Evolutionary conservation across 257 asterid genomes (phyloP), one percentile per base, ranked within the genome.

Genomic region (Solanum rostratum): DNA sequence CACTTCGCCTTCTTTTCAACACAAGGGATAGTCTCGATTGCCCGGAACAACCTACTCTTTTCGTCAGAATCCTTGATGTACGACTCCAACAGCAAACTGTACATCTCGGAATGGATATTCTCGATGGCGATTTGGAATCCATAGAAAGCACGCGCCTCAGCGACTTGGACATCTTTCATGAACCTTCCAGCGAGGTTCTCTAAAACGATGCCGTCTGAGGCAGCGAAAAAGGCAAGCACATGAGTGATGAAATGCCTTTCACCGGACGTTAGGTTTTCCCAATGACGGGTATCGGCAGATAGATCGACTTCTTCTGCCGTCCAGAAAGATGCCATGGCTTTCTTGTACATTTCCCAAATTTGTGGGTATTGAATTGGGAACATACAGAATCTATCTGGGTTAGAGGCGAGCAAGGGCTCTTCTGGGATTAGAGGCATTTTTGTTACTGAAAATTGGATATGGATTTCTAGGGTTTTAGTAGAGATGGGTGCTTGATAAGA

Each of bases 281-380:
- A 96, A 54, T 96, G 96, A 49, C 92, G 92, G 2, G 30, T 87
- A 82, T 96, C 99, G 54, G 89, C 89, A 1, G 99, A 93, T 10
- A 95, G 83, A 84, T 95, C 98, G 5, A 96, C 99, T 79, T 96
- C 99, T 89, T 96, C 99, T 19, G 95, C 99, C 7, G 99, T 96
- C 98, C 99, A 96, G 87, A 96, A 96, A 19, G 99, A 96, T 14
- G 99, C 99, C 68, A 90, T 93, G 65, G 99, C 98, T 50, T 96
- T 96, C 91, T 96, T 96, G 91, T 96, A 96, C 98, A 95, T 93
- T 68, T 96, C 99, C 99, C 99, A 96, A 55, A 96, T 91, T 78
- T 97, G 94, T 0, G 98, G 99, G 87, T 97, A 97, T 60, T 95
- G 93, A 37, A 97, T 93, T 3, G 99, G 99, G 85, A 97, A 97